A percentile compares a stretch with the other conserved stretches of the same genome.
These are phyloP conservation scores for Fusarium napiforme DNA, from an alignment of 2,329 filamentous ascomycete genomes.

Conservation along the genomic window DNA sequence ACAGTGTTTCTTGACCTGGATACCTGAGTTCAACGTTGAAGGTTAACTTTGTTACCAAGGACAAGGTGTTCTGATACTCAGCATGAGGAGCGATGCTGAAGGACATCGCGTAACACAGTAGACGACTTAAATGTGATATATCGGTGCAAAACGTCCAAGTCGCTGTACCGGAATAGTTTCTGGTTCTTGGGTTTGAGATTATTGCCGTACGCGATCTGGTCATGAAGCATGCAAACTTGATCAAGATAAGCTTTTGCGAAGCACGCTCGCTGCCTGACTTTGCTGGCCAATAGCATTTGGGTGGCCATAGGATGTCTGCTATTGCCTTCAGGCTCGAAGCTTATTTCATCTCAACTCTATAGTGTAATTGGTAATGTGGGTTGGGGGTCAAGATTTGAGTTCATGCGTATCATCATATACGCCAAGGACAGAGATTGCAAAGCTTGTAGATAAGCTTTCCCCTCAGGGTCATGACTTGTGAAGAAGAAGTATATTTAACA, in stretches of 20 bases:
- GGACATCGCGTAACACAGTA: not conserved
- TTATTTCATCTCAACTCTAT: too few species aligned
- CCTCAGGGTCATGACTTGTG: accelerated
- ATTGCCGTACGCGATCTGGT: too few species aligned
- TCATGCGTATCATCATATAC: not conserved
- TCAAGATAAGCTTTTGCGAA: not conserved
- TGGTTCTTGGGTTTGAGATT: not conserved
- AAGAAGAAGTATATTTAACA: not conserved
- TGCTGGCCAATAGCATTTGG: accelerated
- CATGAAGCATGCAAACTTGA: not conserved
- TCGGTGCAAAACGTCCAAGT: not conserved
- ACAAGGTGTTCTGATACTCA: not conserved
- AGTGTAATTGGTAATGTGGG: not conserved
- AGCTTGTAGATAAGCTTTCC: accelerated
- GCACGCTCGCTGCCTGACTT: not conserved
- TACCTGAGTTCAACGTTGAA: too few species aligned
- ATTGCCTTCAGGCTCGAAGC: not conserved
- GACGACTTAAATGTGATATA: not conserved
- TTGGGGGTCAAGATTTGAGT: not conserved
- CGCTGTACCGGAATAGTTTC: accelerated
- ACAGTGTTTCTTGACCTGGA: too few species aligned
- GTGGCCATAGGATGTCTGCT: not conserved
- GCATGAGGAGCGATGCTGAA: not conserved
- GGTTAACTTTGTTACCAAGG: not conserved
- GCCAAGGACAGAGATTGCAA: not conserved